Percentiles rank a stretch among this genome's conserved stretches.
These are phyloP conservation scores for Cryphonectria carpinicola DNA, from an alignment of 2,329 filamentous ascomycete species.

Conservation along the genomic window DNA sequence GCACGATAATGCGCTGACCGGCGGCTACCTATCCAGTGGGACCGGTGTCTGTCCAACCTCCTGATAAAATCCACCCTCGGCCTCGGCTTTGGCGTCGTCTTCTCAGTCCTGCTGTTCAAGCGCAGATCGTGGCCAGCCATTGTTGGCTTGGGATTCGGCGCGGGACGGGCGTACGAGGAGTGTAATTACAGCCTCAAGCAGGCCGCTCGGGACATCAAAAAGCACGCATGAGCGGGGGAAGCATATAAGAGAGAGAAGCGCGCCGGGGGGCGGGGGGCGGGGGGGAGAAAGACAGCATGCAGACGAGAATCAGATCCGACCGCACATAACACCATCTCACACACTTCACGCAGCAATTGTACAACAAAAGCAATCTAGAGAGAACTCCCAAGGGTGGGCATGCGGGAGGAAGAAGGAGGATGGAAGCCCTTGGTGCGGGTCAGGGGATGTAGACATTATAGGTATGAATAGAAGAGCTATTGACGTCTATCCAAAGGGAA, in stretches of 20 bases:
- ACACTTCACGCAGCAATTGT: constrained; percentile 10
- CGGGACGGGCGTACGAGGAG: constrained; percentile 96
- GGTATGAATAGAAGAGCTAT: constrained; percentile 29
- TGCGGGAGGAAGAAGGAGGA: neutral
- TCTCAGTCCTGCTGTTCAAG: constrained; percentile 98
- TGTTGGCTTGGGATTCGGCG: constrained; percentile 91
- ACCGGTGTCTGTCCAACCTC: constrained; percentile 95
- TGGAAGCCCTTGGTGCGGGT: neutral
- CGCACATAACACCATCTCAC: constrained; percentile 5
- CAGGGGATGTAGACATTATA: constrained; percentile 23
- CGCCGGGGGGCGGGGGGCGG: too few relatives aligned
- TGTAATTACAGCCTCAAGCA: constrained; percentile 81
- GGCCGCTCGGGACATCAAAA: constrained; percentile 62
- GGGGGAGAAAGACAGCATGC: neutral
- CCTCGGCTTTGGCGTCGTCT: constrained; percentile 96
- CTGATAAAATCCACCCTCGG: constrained; percentile 96
- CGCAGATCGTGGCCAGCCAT: constrained; percentile 97
- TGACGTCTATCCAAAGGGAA: constrained; percentile 16
- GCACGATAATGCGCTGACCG: constrained; percentile 6
- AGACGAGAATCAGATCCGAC: neutral
- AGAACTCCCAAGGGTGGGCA: neutral
- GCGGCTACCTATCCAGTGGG: constrained; percentile 70
- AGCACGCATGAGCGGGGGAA: constrained; percentile 45
- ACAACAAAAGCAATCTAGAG: constrained; percentile 22
- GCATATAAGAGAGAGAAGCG: neutral